Evolutionary conservation across 1,284 basidiomycete species (phyloP), one percentile per base, ranked within the genome.

Genomic region (Ceratobasidium sp.): DNA sequence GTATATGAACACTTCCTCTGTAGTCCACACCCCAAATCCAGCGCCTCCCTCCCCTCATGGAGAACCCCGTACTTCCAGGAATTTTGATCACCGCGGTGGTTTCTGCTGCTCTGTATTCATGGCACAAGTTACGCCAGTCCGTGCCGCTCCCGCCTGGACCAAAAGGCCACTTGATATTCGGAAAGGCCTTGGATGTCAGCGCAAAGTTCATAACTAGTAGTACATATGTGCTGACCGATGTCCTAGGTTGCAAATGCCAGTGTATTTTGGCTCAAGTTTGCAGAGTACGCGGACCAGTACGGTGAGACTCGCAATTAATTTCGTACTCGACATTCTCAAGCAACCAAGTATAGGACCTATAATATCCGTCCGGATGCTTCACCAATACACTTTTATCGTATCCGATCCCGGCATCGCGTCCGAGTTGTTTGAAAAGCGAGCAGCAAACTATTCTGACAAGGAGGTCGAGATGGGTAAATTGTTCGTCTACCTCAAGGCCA

Each of bases 371-470:
- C 50, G 54, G 20, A 44, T 70, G 54, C 52, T 57, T 30, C 20
- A 55, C 30, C 27, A 44, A 27, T 8, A 41, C 38, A 2, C 33
- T 5, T 23, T 70, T 30, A 27, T 54, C 2, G 18, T 41, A 14
- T 33, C 50, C 35, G 68, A 70, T 23, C 50, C 68, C 3, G 5
- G 14, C 12, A 14, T 70, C 16, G 52, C 30, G 12, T 1, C 35
- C 1, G 50, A 70, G n/a, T 33, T 70, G 23, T 55, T 54, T 27
- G 54, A 55, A 44, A 44, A 57, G 30, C 50, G 68, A 3, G 68
- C 38, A 38, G 54, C 68, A n/a, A 41, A 70, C 16, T 67, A 67
- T 52, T 67, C 65, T 18, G 46, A 67, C 27, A 30, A 38, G 33
- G 2, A 14, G 8, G 44, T 23, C 7, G 35, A 50, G 23, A 44